Evolutionary conservation across 2,329 filamentous ascomycete genomes (phyloP), one percentile per base, ranked within the genome.

Genomic region (Phyllosticta capitalensis): DNA sequence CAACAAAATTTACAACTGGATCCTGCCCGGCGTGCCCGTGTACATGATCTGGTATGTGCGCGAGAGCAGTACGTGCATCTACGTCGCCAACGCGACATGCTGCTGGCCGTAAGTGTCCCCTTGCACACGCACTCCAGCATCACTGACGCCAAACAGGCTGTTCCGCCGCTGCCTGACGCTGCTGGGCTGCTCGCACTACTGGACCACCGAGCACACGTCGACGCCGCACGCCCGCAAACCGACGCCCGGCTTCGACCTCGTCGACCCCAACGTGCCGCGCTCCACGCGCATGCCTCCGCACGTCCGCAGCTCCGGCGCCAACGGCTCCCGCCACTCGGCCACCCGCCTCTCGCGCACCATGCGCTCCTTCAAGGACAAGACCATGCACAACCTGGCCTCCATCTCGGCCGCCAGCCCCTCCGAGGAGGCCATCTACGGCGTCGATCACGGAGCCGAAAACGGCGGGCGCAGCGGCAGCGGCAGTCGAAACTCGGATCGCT

Each of bases 31-130:
- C 64, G 73, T 72, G 3, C 71, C 73, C 52, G 67, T 76, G 21
- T 80, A 78, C 63, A 69, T 79, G 2, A 74, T 75, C 64, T 80
- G 77, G 76, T 79, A 80, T 61, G 75, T 78, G 17, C 75, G 76
- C 45, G 78, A 80, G 62, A 72, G 76, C 4, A 75, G 74, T 51
- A 76, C 77, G 0, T 75, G 76, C 49, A 72, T 80, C 60, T 74
- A 76, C 63, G 76, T 81, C 1, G 70, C 76, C 38, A 80, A 80
- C 61, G 70, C 80, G 20, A 77, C 77, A 1, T 74, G 78, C 49
- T 75, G 71, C 65, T 80, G 77, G 76, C 75, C 75, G 0, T 55
- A 22, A 24, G 28, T 5, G 14, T 4, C n/a, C n/a, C 24, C 2
- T 50, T 45, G 6, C 38, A 21, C 22, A 26, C 14, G n/a, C 22